Evolutionary conservation across 225 moss, liverwort and hornwort genomes (phyloP).

Genomic region (Marchantia paleacea): DNA sequence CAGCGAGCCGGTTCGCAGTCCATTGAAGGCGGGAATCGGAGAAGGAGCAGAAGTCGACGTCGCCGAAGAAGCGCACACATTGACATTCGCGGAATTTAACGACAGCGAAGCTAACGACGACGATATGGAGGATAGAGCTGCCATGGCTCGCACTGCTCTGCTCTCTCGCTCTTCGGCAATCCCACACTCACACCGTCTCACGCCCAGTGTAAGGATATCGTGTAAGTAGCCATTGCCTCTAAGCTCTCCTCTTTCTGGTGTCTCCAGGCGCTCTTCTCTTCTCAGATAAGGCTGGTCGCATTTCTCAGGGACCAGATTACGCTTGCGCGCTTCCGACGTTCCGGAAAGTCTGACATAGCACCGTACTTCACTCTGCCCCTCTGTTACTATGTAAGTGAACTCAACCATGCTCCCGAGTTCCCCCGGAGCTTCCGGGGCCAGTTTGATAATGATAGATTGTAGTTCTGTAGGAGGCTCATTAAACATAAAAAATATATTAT

Average conservation of each 20-base stretch:
- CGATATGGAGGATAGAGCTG: slow-evolving; percentile 9
- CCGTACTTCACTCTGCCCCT: not conserved
- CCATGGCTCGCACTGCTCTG: slow-evolving; percentile 17
- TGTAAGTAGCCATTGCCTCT: not conserved
- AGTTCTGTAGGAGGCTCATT: too few relatives aligned
- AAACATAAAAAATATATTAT: too few relatives aligned
- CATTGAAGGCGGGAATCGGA: slow-evolving; percentile 5
- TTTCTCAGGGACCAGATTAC: slow-evolving; percentile 16
- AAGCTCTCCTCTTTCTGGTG: not conserved
- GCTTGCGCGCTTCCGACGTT: not conserved
- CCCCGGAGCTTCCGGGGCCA: too few relatives aligned
- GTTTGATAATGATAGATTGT: too few relatives aligned
- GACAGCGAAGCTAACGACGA: slow-evolving; percentile 15
- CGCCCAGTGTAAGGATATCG: not conserved
- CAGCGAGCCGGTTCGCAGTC: slow-evolving; percentile 17
- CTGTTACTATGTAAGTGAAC: too few relatives aligned
- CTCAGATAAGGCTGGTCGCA: slow-evolving; percentile 15
- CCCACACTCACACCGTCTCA: not conserved
- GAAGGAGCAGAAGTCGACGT: not conserved
- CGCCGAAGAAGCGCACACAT: not conserved
- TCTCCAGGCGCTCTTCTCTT: not conserved
- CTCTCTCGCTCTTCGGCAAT: not conserved
- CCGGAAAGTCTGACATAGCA: not conserved
- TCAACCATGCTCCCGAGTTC: too few relatives aligned
- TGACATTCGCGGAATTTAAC: not conserved